Evolutionary conservation across 129 eudicot genomes (phyloP), one percentile per base, ranked within the genome.

Genomic region (Saussurea involucrata): DNA sequence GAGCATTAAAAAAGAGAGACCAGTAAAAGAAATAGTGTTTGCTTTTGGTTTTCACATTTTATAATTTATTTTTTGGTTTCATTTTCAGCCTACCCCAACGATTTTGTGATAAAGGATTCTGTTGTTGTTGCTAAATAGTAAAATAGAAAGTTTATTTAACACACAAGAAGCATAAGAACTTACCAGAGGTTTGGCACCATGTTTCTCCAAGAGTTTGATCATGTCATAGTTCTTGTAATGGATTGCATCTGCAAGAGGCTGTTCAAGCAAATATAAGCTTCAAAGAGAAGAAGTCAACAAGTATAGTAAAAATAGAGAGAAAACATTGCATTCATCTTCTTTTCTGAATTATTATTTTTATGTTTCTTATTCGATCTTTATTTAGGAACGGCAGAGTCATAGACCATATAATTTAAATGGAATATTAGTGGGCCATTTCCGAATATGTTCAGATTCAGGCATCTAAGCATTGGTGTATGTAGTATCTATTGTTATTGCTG

Each of bases 201-300:
- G 94, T 71, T 85, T 87, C 91, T 95, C 99, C 90, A 95, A 74
- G 53, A 89, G 91, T 58, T 89, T 95, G 73, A 89, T 81, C 85
- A 92, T 88, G 53, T 85, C 88, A 71, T 91, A 92, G 66, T 91
- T 91, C 73, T 92, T 88, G 83, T 95, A 95, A 82, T 91, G 97
- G 66, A 88, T 80, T 72, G 99, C 94, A 88, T 95, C 99, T 85
- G 96, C 97, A 80, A 95, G 96, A 66, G 99, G 99, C 99, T 95
- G 91, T 80, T 78, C 61, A 79, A 70, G 72, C 29, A 85, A 79
- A 68, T 53, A 22, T 71, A 63, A 63, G 27, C 68, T 44, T 24
- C 34, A 79, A 22, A 18, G 37, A 3, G 8, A 49, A 28, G 18
- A 76, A 76, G 65, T 8, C 21, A 63, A n/a, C 15, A 34, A 34